Evolutionary conservation across 352 stramenopile genomes (phyloP).

Genomic region (Hyaloperonospora arabidopsidis): DNA sequence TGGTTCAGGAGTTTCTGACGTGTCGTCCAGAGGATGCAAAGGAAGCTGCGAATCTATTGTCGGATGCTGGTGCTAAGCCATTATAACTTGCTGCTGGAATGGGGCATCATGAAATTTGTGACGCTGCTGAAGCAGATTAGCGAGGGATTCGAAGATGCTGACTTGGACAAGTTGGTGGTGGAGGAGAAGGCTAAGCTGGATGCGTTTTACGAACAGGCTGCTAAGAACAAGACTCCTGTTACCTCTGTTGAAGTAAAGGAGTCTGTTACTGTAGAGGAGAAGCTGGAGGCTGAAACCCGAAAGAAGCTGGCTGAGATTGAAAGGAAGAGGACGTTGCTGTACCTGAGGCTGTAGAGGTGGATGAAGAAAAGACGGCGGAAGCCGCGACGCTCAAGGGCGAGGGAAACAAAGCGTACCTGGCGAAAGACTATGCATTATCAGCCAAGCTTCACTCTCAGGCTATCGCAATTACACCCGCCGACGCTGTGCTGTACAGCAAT

Average conservation of each 20-base stretch:
- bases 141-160: slow-evolving; percentile 42
- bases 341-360: background rate
- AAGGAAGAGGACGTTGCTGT: background rate
- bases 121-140: slow-evolving; percentile 32
- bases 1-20: slow-evolving; percentile 51
- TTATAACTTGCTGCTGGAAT: slow-evolving; percentile 70
- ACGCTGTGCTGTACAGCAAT: slow-evolving; percentile 73
- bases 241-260: too few species aligned
- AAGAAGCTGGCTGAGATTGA: background rate
- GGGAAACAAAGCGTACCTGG: background rate
- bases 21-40: slow-evolving; percentile 39
- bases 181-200: slow-evolving; percentile 36
- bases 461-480: slow-evolving; percentile 48
- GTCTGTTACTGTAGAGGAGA: too few species aligned
- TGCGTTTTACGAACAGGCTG: slow-evolving; percentile 32
- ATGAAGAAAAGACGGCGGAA: background rate
- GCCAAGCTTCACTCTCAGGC: background rate
- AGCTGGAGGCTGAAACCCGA: background rate
- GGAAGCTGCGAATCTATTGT: slow-evolving; percentile 44
- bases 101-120: slow-evolving; percentile 38
- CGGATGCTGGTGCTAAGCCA: slow-evolving; percentile 54
- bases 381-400: background rate
- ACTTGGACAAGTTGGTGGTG: slow-evolving; percentile 53
- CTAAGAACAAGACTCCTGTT: background rate
- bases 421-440: background rate